Evolutionary conservation across 805 yeast genomes (phyloP), one percentile per base, ranked within the genome.

Genomic region (Sugiyamaella qingdaonensis): DNA sequence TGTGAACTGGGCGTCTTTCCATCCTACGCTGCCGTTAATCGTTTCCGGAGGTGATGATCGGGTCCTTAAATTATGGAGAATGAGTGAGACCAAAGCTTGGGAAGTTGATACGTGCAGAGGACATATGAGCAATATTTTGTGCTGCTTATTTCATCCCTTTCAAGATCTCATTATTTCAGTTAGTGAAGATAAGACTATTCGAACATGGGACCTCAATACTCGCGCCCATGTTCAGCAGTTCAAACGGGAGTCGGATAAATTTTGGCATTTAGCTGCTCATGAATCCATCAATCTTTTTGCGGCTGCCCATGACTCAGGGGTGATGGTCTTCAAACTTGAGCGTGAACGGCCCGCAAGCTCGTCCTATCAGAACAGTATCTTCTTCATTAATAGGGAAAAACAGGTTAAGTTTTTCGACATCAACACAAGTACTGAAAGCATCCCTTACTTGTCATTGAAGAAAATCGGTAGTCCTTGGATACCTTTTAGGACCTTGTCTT

Each of bases 21-120:
- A 94, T 69, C 99, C 99, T 45, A 89, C 92, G 21, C 78, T 90
- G 67, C 98, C 98, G 11, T 78, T 94, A 61, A 90, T 94, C 67
- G 95, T 91, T 16, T 88, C 97, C 14, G 95, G 92, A 64, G 95
- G 95, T 69, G 99, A 94, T 69, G 99, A 94, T 68, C 81, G 98
- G 61, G 84, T 92, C 59, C 88, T 94, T 53, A 92, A 92, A 71
- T 76, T 95, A 59, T 94, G 99, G 99, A 81, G 98, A 73, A 89
- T 90, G 97, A 84, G 90, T 64, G 97, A 94, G 61, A 84, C 95
- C 35, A 89, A 91, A 72, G 99, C 99, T 21, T 94, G 98, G 98
- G 99, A 95, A 71, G 95, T 95, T 55, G 99, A 94, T 68, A 88
- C 97, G 27, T 92, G 97, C 71, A 82, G 99, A 66, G 99, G 99